phyloP scores from a whole-genome alignment of 2,329 filamentous ascomycete species.

The Arthrocladium fulminans region DNA sequence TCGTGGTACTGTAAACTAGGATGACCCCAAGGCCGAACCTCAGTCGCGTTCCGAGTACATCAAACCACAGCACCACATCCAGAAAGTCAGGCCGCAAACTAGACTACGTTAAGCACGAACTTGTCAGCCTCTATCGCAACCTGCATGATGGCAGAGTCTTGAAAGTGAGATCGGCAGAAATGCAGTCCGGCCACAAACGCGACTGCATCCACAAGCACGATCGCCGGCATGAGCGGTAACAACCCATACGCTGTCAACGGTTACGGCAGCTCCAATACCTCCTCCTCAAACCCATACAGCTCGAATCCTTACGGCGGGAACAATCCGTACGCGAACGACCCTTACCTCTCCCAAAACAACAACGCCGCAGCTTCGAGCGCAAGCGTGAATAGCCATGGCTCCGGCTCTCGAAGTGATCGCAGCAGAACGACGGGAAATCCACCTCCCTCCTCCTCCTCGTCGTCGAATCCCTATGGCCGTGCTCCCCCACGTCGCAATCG shows the following conservation, averaged over 20 bases:
- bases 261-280: slow-evolving; percentile 4
- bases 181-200: background rate
- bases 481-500: slow-evolving; percentile 2
- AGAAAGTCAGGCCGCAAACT: no score
- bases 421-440: slow-evolving; percentile 11
- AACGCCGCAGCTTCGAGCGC: slow-evolving; percentile 18
- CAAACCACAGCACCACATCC: no score
- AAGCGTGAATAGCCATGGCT: slow-evolving; percentile 20
- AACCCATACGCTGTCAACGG: slow-evolving; percentile 12
- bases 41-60: no score
- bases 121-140: background rate
- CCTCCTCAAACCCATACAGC: slow-evolving; percentile 8
- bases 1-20: no score
- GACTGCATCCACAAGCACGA: background rate
- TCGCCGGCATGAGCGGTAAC: slow-evolving; percentile 9
- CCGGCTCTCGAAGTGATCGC: slow-evolving; percentile 16
- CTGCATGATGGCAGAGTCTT: background rate
- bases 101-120: no score
- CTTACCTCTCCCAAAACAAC: slow-evolving; percentile 17
- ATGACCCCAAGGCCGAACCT: no score
- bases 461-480: slow-evolving; percentile 21
- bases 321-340: slow-evolving; percentile 8
- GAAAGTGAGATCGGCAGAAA: background rate
- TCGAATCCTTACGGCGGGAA: slow-evolving; percentile 4
- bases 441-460: background rate